A percentile compares a stretch with the other conserved stretches of the same genome.
These are phyloP conservation scores for Eucalyptus pauciflora DNA, from an alignment of 345 rosid genomes.

Conservation along the genomic window DNA sequence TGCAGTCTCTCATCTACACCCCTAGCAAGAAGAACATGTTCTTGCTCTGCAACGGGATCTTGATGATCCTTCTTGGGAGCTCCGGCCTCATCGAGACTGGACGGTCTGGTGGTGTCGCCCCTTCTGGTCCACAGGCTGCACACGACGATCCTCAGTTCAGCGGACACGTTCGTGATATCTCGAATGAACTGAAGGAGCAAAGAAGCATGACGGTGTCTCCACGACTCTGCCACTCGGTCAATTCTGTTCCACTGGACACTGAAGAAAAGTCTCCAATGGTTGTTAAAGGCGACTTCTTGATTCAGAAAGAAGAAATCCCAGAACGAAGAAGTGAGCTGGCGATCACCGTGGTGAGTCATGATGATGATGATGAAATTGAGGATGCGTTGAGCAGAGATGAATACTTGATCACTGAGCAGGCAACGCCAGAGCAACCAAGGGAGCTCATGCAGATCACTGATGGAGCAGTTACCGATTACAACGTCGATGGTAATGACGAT, in stretches of 20 bases:
- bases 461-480: background rate
- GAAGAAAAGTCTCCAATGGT: background rate
- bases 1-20: constrained; percentile 4
- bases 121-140: background rate
- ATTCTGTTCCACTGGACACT: background rate
- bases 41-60: constrained; percentile 66
- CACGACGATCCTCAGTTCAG: background rate
- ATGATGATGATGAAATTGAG: background rate
- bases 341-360: background rate
- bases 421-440: background rate
- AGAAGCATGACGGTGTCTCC: background rate
- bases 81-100: constrained; percentile 14
- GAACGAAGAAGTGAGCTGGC: background rate
- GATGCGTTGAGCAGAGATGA: background rate
- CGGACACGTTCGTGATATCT: background rate
- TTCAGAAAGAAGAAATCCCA: background rate
- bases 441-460: background rate
- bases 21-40: constrained; percentile 60
- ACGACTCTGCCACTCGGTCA: too few relatives aligned
- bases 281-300: background rate
- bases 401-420: background rate
- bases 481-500: background rate
- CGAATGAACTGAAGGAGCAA: background rate
- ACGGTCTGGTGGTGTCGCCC: background rate
- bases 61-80: constrained; percentile 29